These are phyloP conservation scores for Syzygium jambos DNA, from an alignment of 345 rosid species.

Conservation along the genomic window DNA sequence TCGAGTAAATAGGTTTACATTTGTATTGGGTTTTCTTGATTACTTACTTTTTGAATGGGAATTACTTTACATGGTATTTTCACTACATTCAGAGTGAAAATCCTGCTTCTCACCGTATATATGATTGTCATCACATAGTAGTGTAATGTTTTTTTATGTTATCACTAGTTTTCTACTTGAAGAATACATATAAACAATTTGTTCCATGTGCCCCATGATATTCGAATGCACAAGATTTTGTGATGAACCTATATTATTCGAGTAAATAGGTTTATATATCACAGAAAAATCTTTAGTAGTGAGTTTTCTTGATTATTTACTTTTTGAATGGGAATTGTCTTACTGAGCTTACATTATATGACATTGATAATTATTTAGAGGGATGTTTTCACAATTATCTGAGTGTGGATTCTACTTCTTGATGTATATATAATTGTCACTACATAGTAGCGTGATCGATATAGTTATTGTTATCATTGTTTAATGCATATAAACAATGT, in stretches of 20 bases:
- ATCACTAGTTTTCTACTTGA: too few species aligned
- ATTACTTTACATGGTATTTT: neutral
- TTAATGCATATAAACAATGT: too few species aligned
- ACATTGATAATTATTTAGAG: too few species aligned
- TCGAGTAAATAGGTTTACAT: neutral
- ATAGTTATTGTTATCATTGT: neutral
- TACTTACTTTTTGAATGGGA: neutral
- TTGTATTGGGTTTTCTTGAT: neutral
- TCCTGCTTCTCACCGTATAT: neutral
- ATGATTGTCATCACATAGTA: neutral
- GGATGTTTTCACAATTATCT: neutral
- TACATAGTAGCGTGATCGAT: too few species aligned
- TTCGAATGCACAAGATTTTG: neutral
- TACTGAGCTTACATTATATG: too few species aligned
- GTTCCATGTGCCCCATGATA: neutral
- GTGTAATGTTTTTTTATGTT: neutral
- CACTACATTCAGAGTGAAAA: too few species aligned
- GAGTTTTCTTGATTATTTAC: neutral
- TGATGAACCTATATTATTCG: neutral
- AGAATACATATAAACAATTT: neutral
- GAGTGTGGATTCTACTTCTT: too few species aligned
- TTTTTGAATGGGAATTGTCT: neutral
- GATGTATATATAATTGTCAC: neutral
- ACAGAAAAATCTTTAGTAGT: neutral
- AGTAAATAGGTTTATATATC: neutral